A percentile compares a stretch with the other conserved stretches of the same genome.
Conservation (phyloP, 2,329 filamentous ascomycete genomes). For the Cladorrhinum sp. region DNA sequence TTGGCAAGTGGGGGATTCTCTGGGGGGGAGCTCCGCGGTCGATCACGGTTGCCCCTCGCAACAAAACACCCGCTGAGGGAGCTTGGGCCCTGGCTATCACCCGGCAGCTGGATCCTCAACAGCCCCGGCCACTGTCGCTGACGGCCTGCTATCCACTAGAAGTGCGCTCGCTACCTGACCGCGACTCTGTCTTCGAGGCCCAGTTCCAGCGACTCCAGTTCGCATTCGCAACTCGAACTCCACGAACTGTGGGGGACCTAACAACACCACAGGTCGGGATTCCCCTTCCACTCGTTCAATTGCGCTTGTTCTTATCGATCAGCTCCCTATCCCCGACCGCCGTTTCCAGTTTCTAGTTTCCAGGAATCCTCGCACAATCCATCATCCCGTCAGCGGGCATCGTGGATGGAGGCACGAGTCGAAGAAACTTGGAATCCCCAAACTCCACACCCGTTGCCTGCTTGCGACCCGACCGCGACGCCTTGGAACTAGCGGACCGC, state of each 20-base stretch:
- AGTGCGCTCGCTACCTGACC: background rate
- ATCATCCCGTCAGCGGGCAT: background rate
- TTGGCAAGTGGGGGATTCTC: slow-evolving; percentile 16
- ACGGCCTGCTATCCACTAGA: background rate
- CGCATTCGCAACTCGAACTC: slow-evolving; percentile 7
- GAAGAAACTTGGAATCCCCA: background rate
- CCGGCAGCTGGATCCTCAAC: slow-evolving; percentile 9
- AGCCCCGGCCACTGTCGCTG: background rate
- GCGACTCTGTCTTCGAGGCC: background rate
- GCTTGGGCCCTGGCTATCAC: slow-evolving; percentile 15
- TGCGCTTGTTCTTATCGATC: slow-evolving; percentile 1
- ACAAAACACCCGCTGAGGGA: slow-evolving; percentile 16
- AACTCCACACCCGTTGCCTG: background rate
- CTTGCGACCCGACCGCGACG: background rate
- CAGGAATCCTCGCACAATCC: background rate
- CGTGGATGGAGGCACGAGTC: background rate
- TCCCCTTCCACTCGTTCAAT: slow-evolving; percentile 6
- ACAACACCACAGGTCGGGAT: slow-evolving; percentile 5
- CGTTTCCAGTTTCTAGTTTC: background rate
- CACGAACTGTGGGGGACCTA: slow-evolving; percentile 19
- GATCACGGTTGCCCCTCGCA: slow-evolving; percentile 24
- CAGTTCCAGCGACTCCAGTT: background rate
- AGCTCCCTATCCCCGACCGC: slow-evolving; percentile 1
- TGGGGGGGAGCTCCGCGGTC: background rate
- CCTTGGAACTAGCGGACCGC: background rate